Base-by-base conservation (phyloP, 208 protist genomes). In the Crithidia bombi region DNA sequence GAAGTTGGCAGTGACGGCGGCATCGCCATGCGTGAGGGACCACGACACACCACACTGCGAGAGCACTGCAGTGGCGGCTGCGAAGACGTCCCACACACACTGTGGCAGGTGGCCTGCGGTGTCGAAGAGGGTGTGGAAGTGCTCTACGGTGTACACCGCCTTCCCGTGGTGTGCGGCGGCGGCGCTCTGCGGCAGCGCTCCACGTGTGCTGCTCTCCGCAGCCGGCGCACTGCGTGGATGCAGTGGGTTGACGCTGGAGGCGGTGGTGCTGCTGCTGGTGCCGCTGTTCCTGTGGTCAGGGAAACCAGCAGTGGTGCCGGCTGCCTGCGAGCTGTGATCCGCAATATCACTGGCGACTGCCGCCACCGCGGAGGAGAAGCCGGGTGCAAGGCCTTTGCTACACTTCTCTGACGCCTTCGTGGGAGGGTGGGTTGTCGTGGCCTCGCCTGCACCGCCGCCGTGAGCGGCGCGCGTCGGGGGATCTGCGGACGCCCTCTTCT, bases 31-130 rank as follows among this genome's bases (percentile, higher is more conserved):
- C 1, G 69, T 70, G 28, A 74, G 67, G 3, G 74, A 67, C 67
- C 74, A 79, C 32, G 52, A 54, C 21, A 79, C 67, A 17, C 10
- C 74, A 17, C 63, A 79, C n/a, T 73, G 51, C 10, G 52, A 50
- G 5, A 79, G 43, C 12, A 46, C 58, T 19, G 52, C 25, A 9
- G 44, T 55, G 35, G 61, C 54, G 15, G 30, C 38, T 11, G 70
- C 54, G n/a, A 76, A 50, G 41, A 70, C 36, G 25, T 41, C 57
- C 70, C 63, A 76, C 43, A 69, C 47, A 43, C 47, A 65, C 52
- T 39, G 32, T 5, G 59, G 59, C 28, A 69, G 32, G 12, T 64
- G 46, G 2, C 52, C 58, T 0, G 51, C 55, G 5, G 21, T 39
- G 33, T 69, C 35, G 15, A 82, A 69, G 0, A 82, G 66, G 35